Evolutionary conservation across 1,139 yeast genomes (phyloP).

Genomic region (Dujonia santamariae): DNA sequence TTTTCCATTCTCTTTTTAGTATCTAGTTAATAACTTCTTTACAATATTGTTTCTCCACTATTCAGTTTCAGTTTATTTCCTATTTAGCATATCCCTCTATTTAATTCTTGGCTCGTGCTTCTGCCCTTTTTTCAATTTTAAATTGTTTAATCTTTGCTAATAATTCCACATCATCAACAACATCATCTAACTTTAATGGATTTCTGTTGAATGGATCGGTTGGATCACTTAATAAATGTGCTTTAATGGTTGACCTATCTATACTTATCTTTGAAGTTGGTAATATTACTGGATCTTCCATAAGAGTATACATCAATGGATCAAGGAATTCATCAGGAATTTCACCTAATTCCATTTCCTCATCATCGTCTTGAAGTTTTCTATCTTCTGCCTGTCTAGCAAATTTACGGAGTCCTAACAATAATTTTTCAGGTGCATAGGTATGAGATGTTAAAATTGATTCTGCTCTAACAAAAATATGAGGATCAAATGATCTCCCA

Average conservation of each 20-base stretch:
- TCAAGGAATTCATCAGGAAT: conserved; percentile 95
- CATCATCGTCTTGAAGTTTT: conserved; percentile 66
- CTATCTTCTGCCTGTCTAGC: conserved; percentile 62
- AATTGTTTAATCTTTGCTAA: conserved; percentile 60
- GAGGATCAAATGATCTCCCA: conserved; percentile 75
- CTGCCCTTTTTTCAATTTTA: conserved; percentile 36
- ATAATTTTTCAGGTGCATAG: conserved; percentile 49
- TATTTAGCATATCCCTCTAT: conserved; percentile 1
- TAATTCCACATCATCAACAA: conserved; percentile 69
- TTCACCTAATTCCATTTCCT: conserved; percentile 86
- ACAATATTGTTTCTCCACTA: neutral
- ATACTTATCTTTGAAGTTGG: conserved; percentile 83
- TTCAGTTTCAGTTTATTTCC: neutral
- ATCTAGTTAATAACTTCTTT: neutral
- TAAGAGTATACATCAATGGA: conserved; percentile 91
- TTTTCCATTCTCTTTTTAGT: too few species aligned
- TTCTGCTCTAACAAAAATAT: conserved; percentile 67
- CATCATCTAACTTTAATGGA: conserved; percentile 88
- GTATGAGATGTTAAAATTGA: conserved; percentile 59
- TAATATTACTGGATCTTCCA: conserved; percentile 93
- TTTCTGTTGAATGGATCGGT: conserved; percentile 96
- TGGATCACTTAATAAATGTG: conserved; percentile 89
- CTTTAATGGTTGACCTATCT: conserved; percentile 88
- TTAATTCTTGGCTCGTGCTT: conserved; percentile 20
- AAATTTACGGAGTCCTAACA: conserved; percentile 51